Percentiles rank a stretch among this genome's conserved stretches.
Conservation (phyloP, 495 filamentous ascomycete species). For the Paragyromitra xinjiangensis region DNA sequence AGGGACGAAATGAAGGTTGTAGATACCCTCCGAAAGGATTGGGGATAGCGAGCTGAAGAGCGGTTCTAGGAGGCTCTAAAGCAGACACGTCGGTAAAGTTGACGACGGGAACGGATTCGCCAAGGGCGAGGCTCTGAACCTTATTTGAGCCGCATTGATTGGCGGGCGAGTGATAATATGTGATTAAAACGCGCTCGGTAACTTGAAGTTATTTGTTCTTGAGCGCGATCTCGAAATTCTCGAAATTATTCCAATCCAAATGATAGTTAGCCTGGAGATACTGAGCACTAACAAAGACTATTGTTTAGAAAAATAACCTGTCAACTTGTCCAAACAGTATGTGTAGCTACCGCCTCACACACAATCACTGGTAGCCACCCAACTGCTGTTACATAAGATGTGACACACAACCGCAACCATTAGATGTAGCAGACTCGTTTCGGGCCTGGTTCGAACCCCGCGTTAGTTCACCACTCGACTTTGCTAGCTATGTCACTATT, state of each 20-base stretch:
- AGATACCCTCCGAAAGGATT: neutral
- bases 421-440: neutral
- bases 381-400: neutral
- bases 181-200: neutral
- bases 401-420: neutral
- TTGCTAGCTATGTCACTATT: neutral
- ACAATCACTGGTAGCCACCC: neutral
- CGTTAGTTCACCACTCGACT: neutral
- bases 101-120: neutral
- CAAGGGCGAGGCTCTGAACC: conserved; percentile 36
- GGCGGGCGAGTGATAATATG: conserved; percentile 1
- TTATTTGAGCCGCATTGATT: conserved; percentile 43
- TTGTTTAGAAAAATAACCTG: neutral
- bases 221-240: neutral
- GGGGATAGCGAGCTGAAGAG: neutral
- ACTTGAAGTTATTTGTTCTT: neutral
- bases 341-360: neutral
- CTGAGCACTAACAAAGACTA: neutral
- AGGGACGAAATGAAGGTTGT: neutral
- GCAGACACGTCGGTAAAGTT: neutral
- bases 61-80: neutral
- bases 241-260: neutral
- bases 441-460: neutral
- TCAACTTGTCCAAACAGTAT: neutral
- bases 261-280: neutral